Base-by-base conservation (phyloP, 805 yeast genomes). In the Yarrowia hollandica region DNA sequence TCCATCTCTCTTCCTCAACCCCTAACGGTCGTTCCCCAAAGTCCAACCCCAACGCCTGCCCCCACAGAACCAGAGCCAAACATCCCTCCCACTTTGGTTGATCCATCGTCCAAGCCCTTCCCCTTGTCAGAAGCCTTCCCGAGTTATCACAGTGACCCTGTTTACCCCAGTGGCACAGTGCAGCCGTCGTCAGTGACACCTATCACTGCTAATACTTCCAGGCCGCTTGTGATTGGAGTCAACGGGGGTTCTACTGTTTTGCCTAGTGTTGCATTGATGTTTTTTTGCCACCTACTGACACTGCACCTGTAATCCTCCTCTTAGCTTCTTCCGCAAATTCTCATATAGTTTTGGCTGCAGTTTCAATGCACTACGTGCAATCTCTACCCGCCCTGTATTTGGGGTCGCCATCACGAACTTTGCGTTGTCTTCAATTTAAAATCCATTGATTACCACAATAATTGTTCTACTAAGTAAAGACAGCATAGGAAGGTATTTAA, bases 371-470 rank as follows among this genome's bases (percentile, higher is more conserved):
- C 23, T 25, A n/a, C n/a, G n/a, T n/a, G n/a, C n/a, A n/a, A n/a
- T n/a, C 11, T 8, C 46, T 23, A 41, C 14, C 46, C 46, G 46
- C 48, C 48, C n/a, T n/a, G n/a, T n/a, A n/a, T n/a, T n/a, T n/a
- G n/a, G n/a, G n/a, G n/a, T n/a, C n/a, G n/a, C n/a, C n/a, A n/a
- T n/a, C n/a, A n/a, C n/a, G 30, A 39, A 39, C 46, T 39, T 16
- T 38, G 23, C n/a, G 15, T 10, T 19, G 22, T 18, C 16, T 21
- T 6, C 15, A n/a, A n/a, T n/a, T n/a, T n/a, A n/a, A n/a, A n/a
- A n/a, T n/a, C n/a, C n/a, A n/a, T n/a, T n/a, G n/a, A n/a, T n/a
- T n/a, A n/a, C n/a, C n/a, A n/a, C n/a, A n/a, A n/a, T n/a, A n/a
- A n/a, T n/a, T n/a, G n/a, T n/a, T n/a, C n/a, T n/a, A n/a, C n/a